These are phyloP conservation scores for Picochlorum sp. DNA, from an alignment of 139 green algal species.

Conservation along the genomic window DNA sequence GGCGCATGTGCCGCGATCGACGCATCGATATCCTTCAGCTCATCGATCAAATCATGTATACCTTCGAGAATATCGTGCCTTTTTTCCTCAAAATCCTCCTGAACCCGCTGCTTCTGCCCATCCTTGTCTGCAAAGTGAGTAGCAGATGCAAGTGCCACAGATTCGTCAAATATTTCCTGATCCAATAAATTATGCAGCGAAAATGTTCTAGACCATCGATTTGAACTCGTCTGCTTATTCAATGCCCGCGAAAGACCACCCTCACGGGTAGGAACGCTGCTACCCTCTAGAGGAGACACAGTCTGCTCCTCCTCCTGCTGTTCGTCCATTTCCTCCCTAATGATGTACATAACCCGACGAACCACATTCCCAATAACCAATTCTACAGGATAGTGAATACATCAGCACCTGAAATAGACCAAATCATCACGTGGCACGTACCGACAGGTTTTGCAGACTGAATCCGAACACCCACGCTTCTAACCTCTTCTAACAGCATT, in stretches of 20 bases:
- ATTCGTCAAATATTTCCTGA: conserved; percentile 44
- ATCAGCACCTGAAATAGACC: conserved; percentile 2
- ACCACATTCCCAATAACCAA: conserved; percentile 90
- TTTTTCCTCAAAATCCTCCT: conserved; percentile 36
- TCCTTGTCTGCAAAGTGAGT: not conserved
- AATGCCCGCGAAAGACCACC: conserved; percentile 21
- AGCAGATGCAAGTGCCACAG: not conserved
- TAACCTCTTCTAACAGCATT: conserved; percentile 61
- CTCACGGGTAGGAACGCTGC: not conserved
- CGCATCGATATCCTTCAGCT: conserved; percentile 79
- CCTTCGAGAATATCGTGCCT: conserved; percentile 78
- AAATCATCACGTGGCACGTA: conserved; percentile 24
- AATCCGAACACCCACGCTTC: conserved; percentile 51
- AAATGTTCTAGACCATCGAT: conserved; percentile 29
- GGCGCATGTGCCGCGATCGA: conserved; percentile 73
- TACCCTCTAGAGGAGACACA: not conserved
- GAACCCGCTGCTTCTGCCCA: not conserved
- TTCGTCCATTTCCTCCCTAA: conserved; percentile 77
- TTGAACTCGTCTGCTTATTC: conserved; percentile 1
- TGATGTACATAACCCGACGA: conserved; percentile 82
- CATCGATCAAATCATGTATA: conserved; percentile 89
- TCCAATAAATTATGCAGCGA: conserved; percentile 77
- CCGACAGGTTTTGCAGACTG: conserved; percentile 68
- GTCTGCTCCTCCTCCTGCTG: conserved; percentile 27
- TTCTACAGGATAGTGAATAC: conserved; percentile 45